Percentiles rank a stretch among this genome's conserved stretches.
phyloP scores from a whole-genome alignment of 2,329 filamentous ascomycete genomes.

The Sporothrix pseudoabietina region DNA sequence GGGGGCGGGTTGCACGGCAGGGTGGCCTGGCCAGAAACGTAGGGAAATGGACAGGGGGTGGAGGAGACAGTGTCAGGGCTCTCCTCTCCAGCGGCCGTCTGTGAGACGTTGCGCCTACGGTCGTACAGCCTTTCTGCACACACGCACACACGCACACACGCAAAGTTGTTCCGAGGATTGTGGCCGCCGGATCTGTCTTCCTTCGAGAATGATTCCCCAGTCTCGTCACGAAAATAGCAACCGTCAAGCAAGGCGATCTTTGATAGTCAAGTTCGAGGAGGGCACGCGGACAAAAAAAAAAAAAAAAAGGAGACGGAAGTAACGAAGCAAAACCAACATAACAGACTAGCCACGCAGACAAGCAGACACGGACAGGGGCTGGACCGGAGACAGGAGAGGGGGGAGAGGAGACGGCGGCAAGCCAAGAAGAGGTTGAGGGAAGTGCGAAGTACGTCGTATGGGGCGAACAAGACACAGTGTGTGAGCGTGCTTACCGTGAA shows the following conservation, averaged over 20 bases:
- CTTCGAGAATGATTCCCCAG: constrained; percentile 9
- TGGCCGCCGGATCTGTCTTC: neutral
- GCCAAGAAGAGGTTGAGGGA: neutral
- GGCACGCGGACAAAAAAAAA: neutral
- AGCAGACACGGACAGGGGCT: constrained; percentile 29
- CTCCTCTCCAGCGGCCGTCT: constrained; percentile 10
- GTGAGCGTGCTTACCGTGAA: constrained; percentile 36
- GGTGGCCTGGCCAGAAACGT: constrained; percentile 23
- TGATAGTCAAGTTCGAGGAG: neutral
- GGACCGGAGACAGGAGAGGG: constrained; percentile 13
- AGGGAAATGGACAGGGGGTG: constrained; percentile 2
- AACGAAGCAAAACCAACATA: constrained; percentile 17
- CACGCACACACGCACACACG: neutral
- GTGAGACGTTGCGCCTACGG: constrained; percentile 24
- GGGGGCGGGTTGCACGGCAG: constrained; percentile 39
- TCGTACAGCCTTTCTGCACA: constrained; percentile 24
- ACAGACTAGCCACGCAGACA: constrained; percentile 6
- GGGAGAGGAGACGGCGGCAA: neutral
- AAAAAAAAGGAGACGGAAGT: neutral
- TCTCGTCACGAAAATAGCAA: neutral
- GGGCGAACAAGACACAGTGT: neutral
- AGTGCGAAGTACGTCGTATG: neutral
- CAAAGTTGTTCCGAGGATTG: neutral
- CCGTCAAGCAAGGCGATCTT: neutral
- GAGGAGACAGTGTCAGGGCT: constrained; percentile 26